These are phyloP conservation scores for Fusarium sp. DNA, from an alignment of 2,329 filamentous ascomycete genomes.

Conservation along the genomic window DNA sequence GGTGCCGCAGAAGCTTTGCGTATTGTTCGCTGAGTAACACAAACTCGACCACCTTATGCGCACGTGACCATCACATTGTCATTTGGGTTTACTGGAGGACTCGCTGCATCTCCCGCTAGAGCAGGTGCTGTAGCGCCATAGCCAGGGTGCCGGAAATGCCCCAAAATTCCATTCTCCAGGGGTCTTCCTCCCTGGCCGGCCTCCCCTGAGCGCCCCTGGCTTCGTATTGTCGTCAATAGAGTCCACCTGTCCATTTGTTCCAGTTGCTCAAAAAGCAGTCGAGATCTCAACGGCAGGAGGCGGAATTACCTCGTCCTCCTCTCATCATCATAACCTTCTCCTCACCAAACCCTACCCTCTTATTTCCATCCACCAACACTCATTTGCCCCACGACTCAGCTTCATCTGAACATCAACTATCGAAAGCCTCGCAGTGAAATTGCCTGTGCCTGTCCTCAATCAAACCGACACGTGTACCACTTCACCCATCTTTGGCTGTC, in stretches of 20 bases:
- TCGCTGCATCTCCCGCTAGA: not conserved
- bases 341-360: not conserved
- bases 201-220: slow-evolving; percentile 9
- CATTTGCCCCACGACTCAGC: not conserved
- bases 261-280: not conserved
- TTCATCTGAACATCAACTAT: slow-evolving; percentile 17
- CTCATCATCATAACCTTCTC: slow-evolving; percentile 9
- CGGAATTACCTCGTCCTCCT: slow-evolving; percentile 4
- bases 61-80: not conserved
- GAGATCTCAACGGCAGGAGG: not conserved
- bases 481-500: slow-evolving; percentile 11
- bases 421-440: slow-evolving; percentile 19
- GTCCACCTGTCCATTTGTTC: slow-evolving; percentile 5
- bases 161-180: not conserved
- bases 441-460: slow-evolving; percentile 15
- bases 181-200: not conserved
- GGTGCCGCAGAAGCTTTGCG: not conserved
- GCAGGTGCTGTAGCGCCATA: not conserved
- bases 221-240: not conserved
- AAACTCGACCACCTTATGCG: not conserved
- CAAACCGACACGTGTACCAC: slow-evolving; percentile 24
- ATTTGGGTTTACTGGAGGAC: not conserved
- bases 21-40: not conserved
- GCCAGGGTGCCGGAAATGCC: not conserved
- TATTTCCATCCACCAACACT: not conserved